Evolutionary conservation across 148 eudicot genomes (phyloP), one percentile per base, ranked within the genome.

Genomic region (Vaccinium macrocarpon): DNA sequence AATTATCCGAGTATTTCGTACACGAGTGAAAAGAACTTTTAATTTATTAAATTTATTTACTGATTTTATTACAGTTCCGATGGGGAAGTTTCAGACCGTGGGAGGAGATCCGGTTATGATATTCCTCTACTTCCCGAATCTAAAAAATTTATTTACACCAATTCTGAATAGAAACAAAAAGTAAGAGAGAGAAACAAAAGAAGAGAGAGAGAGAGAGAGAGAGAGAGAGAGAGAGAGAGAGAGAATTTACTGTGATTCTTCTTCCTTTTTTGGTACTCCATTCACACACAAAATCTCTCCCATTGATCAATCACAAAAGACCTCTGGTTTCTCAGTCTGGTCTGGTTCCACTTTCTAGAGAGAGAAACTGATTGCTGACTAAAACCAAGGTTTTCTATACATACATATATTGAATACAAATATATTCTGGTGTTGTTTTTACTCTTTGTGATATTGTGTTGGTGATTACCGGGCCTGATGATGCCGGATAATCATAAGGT

Each of bases 401-500:
- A 19, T 49, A 6, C 21, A 16, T 14, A 51, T n/a, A 51, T 49
- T 21, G 15, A 27, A 27, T 51, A 81, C 3, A 61, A 35, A 42
- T 8, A 56, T 64, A 27, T 81, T 62, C 70, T 62, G 29, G 10
- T 62, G 38, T 2, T 35, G 38, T 35, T 12, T 10, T 25, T 70
- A 81, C 68, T 66, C 76, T 55, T 15, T 15, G 32, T 84, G 12
- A 46, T n/a, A 71, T n/a, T 50, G 6, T 62, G 19, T 46, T 55
- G 29, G 51, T 6, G 73, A 64, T 25, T 57, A 78, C 71, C 77
- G 71, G 56, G 64, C 73, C 53, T 87, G 86, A 93, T 87, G 86
- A 93, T 92, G 96, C 90, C 96, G 86, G 94, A 86, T 35, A 90
- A 83, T 92, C 91, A 82, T 55, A 87, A 86, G 84, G 86, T 82